A percentile compares a stretch with the other conserved stretches of the same genome.
Conservation (phyloP, 805 yeast species). For the Candida stauntonica region DNA sequence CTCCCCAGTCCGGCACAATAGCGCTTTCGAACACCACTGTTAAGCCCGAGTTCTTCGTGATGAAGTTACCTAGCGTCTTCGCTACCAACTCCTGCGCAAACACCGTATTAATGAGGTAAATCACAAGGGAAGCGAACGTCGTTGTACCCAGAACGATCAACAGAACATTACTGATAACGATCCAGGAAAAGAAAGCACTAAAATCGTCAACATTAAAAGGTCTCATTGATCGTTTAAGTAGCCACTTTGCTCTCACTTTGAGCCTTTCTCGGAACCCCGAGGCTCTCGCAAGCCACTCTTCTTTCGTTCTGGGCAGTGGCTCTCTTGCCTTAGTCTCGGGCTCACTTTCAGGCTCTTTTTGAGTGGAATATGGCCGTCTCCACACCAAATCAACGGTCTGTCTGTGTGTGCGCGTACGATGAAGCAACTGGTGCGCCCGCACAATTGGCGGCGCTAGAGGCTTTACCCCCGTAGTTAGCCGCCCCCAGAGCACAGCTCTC, state of each 20-base stretch:
- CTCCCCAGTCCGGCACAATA: constrained; percentile 90
- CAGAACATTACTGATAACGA: constrained; percentile 80
- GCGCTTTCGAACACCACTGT: constrained; percentile 90
- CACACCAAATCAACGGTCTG: too few relatives aligned
- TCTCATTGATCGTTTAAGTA: constrained; percentile 65
- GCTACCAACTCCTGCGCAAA: constrained; percentile 74
- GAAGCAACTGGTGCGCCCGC: too few relatives aligned
- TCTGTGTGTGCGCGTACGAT: too few relatives aligned
- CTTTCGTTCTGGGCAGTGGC: constrained; percentile 26
- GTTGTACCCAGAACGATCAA: constrained; percentile 86
- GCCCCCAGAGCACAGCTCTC: too few relatives aligned
- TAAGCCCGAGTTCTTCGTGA: constrained; percentile 78
- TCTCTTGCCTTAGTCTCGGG: background rate
- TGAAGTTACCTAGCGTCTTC: constrained; percentile 68
- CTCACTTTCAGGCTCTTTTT: background rate
- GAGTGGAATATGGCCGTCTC: too few relatives aligned
- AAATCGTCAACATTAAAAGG: constrained; percentile 93
- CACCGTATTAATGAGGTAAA: constrained; percentile 62
- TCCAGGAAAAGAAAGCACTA: constrained; percentile 87
- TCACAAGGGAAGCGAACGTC: constrained; percentile 77
- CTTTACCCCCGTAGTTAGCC: too few relatives aligned
- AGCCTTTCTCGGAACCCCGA: constrained; percentile 37
- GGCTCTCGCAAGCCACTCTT: constrained; percentile 41
- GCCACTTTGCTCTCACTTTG: constrained; percentile 61
- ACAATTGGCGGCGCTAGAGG: too few relatives aligned